Evolutionary conservation across 148 eudicot species (phyloP), one percentile per base, ranked within the genome.

Genomic region (Oxyria digyna): DNA sequence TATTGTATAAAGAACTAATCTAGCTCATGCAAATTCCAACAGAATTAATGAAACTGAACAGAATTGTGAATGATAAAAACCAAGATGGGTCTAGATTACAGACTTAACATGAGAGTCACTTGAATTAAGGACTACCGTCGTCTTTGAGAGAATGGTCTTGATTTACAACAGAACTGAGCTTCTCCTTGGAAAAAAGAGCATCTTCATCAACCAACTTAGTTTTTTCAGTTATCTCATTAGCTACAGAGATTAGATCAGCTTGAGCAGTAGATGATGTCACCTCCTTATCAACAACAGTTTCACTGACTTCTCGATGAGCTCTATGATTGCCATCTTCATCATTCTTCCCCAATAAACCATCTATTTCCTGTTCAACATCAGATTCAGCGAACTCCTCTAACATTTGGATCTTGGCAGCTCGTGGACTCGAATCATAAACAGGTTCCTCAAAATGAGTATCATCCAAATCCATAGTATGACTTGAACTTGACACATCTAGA

Each of bases 381-480:
- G 62, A 21, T 9, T 27, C 65, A 59, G 18, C 21, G 31, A 31
- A 59, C 65, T 55, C 63, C 63, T 55, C 35, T 33, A 55, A 55
- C 35, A 27, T 3, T 24, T 13, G 63, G 17, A 3, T 55, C 63
- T 59, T 29, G 20, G 54, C 14, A 42, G 71, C 78, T 23, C 69
- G 77, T 20, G 84, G 84, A 66, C 79, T 78, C 10, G 59, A 75
- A 70, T 81, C 84, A 70, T 78, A 81, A 14, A 78, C 73, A 4
- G 81, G 77, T 20, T 78, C 81, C 72, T 42, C 68, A 4, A 23
- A 52, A 52, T 52, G 62, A 52, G 29, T 24, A 10, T 52, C 62
- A 23, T 52, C 62, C 62, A 52, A 52, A 52, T 63, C 72, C 37
- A 10, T 24, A 10, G 46, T 74, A 72, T 35, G 41, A 68, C 62